Percentiles rank a stretch among this genome's conserved stretches.
phyloP scores from a whole-genome alignment of 2,329 filamentous ascomycete genomes.

The Aspergillus tanneri region DNA sequence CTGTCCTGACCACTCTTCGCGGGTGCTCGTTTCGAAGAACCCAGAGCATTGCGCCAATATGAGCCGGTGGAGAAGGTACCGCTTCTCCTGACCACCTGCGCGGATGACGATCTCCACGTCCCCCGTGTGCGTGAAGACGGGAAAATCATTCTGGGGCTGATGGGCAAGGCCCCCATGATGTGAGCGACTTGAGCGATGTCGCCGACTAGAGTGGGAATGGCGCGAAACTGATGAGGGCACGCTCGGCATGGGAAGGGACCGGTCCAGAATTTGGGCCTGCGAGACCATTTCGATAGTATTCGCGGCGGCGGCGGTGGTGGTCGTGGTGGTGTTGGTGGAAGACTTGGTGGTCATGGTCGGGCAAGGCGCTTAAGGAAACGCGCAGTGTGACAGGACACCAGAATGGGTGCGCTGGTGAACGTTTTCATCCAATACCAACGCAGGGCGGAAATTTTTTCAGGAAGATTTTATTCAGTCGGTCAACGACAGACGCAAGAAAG shows the following conservation, averaged over 20 bases:
- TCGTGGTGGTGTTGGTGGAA: conserved; percentile 5
- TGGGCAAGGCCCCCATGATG: conserved; percentile 71
- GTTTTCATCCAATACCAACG: not conserved
- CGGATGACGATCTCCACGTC: conserved; percentile 87
- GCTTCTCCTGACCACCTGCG: conserved; percentile 68
- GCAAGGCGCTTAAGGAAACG: not conserved
- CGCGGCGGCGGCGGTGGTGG: not conserved
- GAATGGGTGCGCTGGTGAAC: not conserved
- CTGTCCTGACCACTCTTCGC: conserved; percentile 68
- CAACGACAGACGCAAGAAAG: not conserved
- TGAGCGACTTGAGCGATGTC: conserved; percentile 76
- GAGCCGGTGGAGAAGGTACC: conserved; percentile 83
- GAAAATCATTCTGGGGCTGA: conserved; percentile 83
- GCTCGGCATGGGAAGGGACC: conserved; percentile 59
- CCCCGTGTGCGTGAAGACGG: conserved; percentile 82
- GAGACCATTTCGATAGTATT: conserved; percentile 35
- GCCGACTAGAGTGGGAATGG: conserved; percentile 58
- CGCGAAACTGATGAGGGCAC: conserved; percentile 64
- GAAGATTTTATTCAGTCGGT: not conserved
- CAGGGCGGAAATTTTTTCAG: not conserved
- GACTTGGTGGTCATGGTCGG: conserved; percentile 23
- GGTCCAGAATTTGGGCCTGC: conserved; percentile 49
- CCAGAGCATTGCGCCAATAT: conserved; percentile 87
- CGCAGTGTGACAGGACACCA: not conserved
- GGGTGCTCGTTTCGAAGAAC: conserved; percentile 82